Evolutionary conservation across 2,329 filamentous ascomycete genomes (phyloP).

Genomic region (Fusarium foetens): DNA sequence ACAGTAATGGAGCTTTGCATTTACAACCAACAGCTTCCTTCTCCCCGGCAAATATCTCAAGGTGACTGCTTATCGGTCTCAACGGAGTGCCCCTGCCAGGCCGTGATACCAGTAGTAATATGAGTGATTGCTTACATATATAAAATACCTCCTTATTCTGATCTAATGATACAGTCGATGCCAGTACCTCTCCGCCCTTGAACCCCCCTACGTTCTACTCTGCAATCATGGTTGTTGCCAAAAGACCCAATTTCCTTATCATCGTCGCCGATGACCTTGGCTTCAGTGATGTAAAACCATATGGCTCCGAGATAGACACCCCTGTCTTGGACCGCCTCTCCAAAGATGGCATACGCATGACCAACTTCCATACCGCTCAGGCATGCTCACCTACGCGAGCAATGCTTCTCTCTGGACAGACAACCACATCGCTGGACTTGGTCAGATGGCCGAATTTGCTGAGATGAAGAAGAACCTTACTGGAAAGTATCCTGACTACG

Average conservation of each 20-base stretch:
- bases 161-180: background rate
- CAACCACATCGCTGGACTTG: constrained; percentile 63
- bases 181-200: background rate
- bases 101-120: rapidly evolving
- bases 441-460: constrained; percentile 59
- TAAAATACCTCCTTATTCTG: background rate
- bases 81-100: rapidly evolving
- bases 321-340: constrained; percentile 64
- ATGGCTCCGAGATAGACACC: constrained; percentile 66
- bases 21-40: background rate
- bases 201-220: rapidly evolving
- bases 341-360: constrained; percentile 61
- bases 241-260: constrained; percentile 43
- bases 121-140: background rate
- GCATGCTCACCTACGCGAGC: constrained; percentile 67
- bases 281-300: constrained; percentile 46
- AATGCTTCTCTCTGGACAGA: constrained; percentile 70
- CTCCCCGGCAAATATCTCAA: background rate
- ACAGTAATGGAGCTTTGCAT: background rate
- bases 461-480: constrained; percentile 9
- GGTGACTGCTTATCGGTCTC: rapidly evolving
- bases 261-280: constrained; percentile 45
- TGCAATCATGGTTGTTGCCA: background rate
- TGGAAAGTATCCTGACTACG: constrained; percentile 5
- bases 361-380: constrained; percentile 67